A percentile compares a stretch with the other conserved stretches of the same genome.
Evolutionary conservation across 208 protist genomes (phyloP).

Genomic region (Crithidia brevicula): DNA sequence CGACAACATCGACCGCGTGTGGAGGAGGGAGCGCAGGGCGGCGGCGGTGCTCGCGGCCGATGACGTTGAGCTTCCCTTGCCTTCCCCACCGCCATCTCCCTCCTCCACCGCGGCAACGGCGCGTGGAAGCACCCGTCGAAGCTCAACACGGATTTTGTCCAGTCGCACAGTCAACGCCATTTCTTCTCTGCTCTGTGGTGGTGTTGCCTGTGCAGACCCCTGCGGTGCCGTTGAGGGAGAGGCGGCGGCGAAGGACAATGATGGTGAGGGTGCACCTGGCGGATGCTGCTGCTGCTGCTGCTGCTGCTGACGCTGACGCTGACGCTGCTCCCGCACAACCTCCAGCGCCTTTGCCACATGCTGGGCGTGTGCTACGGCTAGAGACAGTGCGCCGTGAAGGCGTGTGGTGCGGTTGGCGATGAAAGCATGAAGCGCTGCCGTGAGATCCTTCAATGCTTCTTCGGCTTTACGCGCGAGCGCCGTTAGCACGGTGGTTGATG

Average conservation of each 20-base stretch:
- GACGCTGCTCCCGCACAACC: conserved; percentile 31
- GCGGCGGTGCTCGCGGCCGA: conserved; percentile 43
- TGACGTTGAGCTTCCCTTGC: conserved; percentile 12
- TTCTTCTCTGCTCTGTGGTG: conserved; percentile 1
- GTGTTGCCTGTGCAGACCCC: too few species aligned
- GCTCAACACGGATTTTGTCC: conserved; percentile 41
- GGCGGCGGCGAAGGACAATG: not conserved
- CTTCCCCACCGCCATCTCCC: conserved; percentile 14
- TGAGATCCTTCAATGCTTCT: conserved; percentile 23
- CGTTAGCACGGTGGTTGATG: conserved; percentile 16
- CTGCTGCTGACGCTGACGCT: conserved; percentile 24
- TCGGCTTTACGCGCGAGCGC: conserved; percentile 22
- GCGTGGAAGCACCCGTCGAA: conserved; percentile 52
- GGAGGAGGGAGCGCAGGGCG: conserved; percentile 72
- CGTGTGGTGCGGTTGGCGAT: conserved; percentile 25
- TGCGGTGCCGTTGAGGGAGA: not conserved
- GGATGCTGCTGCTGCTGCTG: not conserved
- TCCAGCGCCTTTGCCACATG: conserved; percentile 43
- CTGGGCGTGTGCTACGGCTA: conserved; percentile 56
- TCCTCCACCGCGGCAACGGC: conserved; percentile 50
- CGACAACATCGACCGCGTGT: conserved; percentile 76
- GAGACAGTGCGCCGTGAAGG: conserved; percentile 54
- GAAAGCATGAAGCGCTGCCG: conserved; percentile 38
- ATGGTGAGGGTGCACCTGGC: not conserved
- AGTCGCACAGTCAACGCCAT: conserved; percentile 21